Evolutionary conservation across 257 asterid genomes (phyloP), one percentile per base, ranked within the genome.

Genomic region (Petrea volubilis): DNA sequence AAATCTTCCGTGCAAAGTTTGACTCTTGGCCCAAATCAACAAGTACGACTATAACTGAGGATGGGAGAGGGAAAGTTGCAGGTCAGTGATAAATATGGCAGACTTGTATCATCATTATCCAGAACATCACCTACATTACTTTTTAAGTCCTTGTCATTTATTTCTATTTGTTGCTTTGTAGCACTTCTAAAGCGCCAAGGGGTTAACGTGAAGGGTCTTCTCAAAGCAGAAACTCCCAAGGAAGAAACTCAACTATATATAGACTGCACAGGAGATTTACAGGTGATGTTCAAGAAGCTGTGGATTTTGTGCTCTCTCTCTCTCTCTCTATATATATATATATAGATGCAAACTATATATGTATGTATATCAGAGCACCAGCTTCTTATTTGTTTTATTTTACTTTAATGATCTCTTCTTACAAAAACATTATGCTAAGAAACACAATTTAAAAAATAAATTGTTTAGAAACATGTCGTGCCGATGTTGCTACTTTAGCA

Each of bases 141-240:
- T 70, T 14, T 77, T 28, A 36, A 71, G 51, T 62, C 78, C 75
- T 75, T 71, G 67, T 36, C 0, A 28, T 74, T 71, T 38, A 66
- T 72, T 74, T 62, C 18, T 6, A 51, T 60, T 64, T 75, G 74
- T 71, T 79, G 51, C 23, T 24, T 47, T 82, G 47, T 70, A 95
- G 99, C 98, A 31, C 93, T 95, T 84, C 84, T 95, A 55, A 92
- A 92, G 87, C 94, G 99, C 60, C 97, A 88, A 82, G 99, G 99
- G 80, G 78, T 95, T 72, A 88, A 92, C 11, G 98, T 90, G 81
- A 92, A 85, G 83, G 99, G 99, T 62, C 86, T 95, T 75, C 74
- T 88, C 79, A 95, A 95, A 89, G 87, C 97, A 56, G 89, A 92
- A 65, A 81, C 98, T 59, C 91, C 93, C 46, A 95, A 87, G 86